Base-by-base conservation (phyloP, 139 green algal species). In the Haematococcus lacustris region DNA sequence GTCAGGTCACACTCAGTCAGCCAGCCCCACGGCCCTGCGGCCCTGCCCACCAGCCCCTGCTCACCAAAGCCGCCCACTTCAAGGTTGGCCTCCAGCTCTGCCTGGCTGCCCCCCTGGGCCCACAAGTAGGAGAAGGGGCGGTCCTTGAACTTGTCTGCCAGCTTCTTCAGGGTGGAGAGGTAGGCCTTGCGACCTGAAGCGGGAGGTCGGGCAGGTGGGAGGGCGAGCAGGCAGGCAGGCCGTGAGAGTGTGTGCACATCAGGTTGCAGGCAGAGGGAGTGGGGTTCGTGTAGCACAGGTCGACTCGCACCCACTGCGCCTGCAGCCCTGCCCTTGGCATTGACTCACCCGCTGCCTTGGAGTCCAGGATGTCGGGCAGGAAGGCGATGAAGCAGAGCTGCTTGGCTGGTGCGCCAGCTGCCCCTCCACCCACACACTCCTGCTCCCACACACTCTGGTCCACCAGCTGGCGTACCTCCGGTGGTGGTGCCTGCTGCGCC, bases 351-450 rank as follows among this genome's bases (percentile, higher is more conserved):
- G 82, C 83, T 91, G 82, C 93, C 67, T 84, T 81, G 37, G 76
- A 84, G 86, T 97, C 93, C 34, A 97, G 76, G 76, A 97, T 96
- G 83, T 97, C 74, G 3, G 92, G 92, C 67, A 97, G 79, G 82
- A 97, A 97, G 43, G 84, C 88, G 5, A 97, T 28, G 23, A 97
- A 80, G 79, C 81, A 96, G 70, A 97, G 83, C 84, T 90, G 81
- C n/a, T n/a, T n/a, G n/a, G n/a, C n/a, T n/a, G n/a, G n/a, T n/a
- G n/a, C n/a, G n/a, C n/a, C n/a, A n/a, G n/a, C n/a, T n/a, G n/a
- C n/a, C n/a, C n/a, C n/a, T n/a, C n/a, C 62, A 0, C 89, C 89
- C 6, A 78, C 32, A 75, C 89, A 94, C 43, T 71, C 78, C 66
- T 66, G 34, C 43, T 84, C 79, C 68, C 91, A 89, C 2, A 84